Evolutionary conservation across 352 stramenopile species (phyloP).

Genomic region (Globisporangium okanoganense): DNA sequence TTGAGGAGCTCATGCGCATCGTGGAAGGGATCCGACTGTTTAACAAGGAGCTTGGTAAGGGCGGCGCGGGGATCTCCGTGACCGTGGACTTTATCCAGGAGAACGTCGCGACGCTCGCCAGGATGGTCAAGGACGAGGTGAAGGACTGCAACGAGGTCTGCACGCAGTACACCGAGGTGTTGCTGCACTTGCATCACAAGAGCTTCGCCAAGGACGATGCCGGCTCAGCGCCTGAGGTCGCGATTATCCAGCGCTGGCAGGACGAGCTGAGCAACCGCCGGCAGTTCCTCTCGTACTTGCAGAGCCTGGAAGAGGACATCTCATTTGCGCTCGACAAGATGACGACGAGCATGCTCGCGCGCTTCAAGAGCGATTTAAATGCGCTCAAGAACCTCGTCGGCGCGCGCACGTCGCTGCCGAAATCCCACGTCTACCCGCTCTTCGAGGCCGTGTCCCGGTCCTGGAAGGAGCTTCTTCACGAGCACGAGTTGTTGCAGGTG

Average conservation of each 20-base stretch:
- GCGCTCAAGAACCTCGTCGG: constrained; percentile 84
- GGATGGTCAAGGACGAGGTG: constrained; percentile 55
- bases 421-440: constrained; percentile 93
- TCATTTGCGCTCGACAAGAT: constrained; percentile 82
- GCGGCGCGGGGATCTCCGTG: constrained; percentile 75
- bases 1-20: constrained; percentile 90
- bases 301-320: constrained; percentile 91
- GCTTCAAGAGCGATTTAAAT: constrained; percentile 63
- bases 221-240: constrained; percentile 12
- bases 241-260: constrained; percentile 81
- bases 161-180: constrained; percentile 76
- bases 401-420: constrained; percentile 84
- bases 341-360: constrained; percentile 45
- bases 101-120: constrained; percentile 36
- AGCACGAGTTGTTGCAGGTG: constrained; percentile 68
- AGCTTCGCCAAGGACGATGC: constrained; percentile 14
- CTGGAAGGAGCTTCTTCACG: constrained; percentile 76
- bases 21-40: constrained; percentile 93
- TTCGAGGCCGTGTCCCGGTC: constrained; percentile 88
- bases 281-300: constrained; percentile 90
- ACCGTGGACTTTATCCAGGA: constrained; percentile 56
- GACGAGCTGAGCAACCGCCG: constrained; percentile 90
- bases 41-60: constrained; percentile 89
- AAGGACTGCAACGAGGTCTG: constrained; percentile 66
- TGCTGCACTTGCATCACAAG: constrained; percentile 72